A percentile compares a stretch with the other conserved stretches of the same genome.
Evolutionary conservation across 129 eudicot genomes (phyloP).

Genomic region (Logfia minima): DNA sequence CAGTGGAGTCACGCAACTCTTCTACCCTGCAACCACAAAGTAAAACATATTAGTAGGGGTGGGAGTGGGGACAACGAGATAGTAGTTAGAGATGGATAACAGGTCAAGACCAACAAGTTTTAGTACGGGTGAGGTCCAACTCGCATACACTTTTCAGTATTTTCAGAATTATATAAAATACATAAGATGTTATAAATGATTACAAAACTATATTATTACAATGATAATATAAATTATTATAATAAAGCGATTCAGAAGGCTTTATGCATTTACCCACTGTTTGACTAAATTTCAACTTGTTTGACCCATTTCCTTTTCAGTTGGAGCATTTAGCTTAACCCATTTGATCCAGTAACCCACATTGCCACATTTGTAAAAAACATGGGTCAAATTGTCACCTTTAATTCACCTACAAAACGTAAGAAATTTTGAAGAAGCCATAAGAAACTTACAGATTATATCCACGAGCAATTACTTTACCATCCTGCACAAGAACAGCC

Average conservation of each 20-base stretch:
- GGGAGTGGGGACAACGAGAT: too few species aligned
- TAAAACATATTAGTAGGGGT: background rate
- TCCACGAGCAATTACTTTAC: conserved; percentile 89
- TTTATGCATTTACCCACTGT: background rate
- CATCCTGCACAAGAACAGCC: conserved; percentile 86
- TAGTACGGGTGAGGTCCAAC: too few species aligned
- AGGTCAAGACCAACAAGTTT: too few species aligned
- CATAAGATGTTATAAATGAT: background rate
- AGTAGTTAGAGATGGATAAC: too few species aligned
- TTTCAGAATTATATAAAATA: background rate
- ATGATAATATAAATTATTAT: background rate
- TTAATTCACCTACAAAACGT: background rate
- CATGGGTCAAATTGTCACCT: background rate
- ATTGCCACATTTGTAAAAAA: too few species aligned
- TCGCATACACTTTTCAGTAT: background rate
- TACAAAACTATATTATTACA: background rate
- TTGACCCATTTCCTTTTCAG: background rate
- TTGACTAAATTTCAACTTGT: background rate
- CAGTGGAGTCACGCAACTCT: conserved; percentile 91
- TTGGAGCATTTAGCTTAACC: background rate
- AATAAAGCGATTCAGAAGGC: background rate
- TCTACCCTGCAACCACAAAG: conserved; percentile 11
- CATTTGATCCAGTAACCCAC: background rate
- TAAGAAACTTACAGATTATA: conserved; percentile 70
- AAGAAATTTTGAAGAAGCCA: background rate